Conservation (phyloP, 129 eudicot genomes). For the Centella asiatica region DNA sequence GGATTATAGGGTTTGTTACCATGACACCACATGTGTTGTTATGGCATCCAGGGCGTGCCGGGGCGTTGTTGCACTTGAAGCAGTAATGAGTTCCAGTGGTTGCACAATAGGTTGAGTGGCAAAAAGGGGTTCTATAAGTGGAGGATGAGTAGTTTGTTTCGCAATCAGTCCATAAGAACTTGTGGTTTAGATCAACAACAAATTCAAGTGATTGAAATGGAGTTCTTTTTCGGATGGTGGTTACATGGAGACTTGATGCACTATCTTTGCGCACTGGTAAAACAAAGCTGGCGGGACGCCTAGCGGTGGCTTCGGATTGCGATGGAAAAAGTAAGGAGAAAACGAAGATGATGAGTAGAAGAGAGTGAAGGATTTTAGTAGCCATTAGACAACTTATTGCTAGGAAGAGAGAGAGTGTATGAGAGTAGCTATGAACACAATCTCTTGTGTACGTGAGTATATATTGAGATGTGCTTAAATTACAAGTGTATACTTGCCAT, state of each 20-base stretch:
- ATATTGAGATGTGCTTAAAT: no score
- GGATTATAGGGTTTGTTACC: constrained; percentile 30
- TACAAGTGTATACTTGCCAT: no score
- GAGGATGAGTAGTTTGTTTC: constrained; percentile 32
- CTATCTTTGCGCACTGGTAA: constrained; percentile 25
- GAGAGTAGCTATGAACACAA: no score
- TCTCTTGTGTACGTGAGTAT: no score
- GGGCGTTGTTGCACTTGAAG: constrained; percentile 21
- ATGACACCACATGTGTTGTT: constrained; percentile 39
- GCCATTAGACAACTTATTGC: no score
- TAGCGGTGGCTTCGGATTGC: constrained; percentile 10
- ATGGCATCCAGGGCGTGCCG: constrained; percentile 37
- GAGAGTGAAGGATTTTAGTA: constrained; percentile 7
- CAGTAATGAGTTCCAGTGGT: constrained; percentile 24
- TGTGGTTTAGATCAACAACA: constrained; percentile 33
- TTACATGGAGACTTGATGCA: constrained; percentile 23
- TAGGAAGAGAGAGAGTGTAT: no score
- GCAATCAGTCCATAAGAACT: constrained; percentile 33
- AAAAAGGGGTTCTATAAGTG: constrained; percentile 27
- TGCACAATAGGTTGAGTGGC: constrained; percentile 38
- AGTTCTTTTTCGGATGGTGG: constrained; percentile 32
- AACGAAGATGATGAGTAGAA: constrained; percentile 16
- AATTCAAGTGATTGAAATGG: constrained; percentile 23
- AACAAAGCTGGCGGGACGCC: constrained; percentile 24
- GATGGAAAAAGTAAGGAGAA: not conserved